phyloP scores from a whole-genome alignment of 1,284 basidiomycete species.

The Salmacisia buchloeana region DNA sequence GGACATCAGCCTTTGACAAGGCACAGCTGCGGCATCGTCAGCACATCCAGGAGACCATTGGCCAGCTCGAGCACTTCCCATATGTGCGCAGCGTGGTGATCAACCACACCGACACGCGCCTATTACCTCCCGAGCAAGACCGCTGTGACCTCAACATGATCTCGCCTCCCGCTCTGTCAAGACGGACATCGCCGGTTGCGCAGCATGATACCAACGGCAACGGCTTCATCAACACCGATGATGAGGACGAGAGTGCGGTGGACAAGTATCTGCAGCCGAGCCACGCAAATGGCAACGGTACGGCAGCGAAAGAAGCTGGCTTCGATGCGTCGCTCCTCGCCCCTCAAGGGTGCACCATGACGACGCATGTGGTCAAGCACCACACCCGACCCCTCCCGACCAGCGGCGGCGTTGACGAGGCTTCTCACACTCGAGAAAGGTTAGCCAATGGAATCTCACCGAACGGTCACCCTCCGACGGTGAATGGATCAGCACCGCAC shows the following conservation, averaged over 20 bases:
- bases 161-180: conserved; percentile 8
- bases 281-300: not conserved
- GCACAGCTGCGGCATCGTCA: not conserved
- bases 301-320: not conserved
- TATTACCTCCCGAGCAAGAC: conserved; percentile 22
- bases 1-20: not conserved
- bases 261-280: conserved; percentile 7
- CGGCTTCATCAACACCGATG: not conserved
- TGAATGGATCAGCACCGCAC: not conserved
- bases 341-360: conserved; percentile 28
- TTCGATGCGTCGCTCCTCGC: not conserved
- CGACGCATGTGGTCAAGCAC: conserved; percentile 31
- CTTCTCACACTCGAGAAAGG: too few species aligned
- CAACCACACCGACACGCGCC: conserved; percentile 30
- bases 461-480: not conserved
- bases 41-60: conserved; percentile 12
- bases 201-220: not conserved
- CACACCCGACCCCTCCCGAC: not conserved
- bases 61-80: conserved; percentile 14
- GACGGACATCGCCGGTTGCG: not conserved
- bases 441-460: not conserved
- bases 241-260: conserved; percentile 14
- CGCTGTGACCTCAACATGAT: conserved; percentile 41
- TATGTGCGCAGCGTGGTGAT: conserved; percentile 30
- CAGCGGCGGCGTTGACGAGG: not conserved